Evolutionary conservation across 805 yeast genomes (phyloP).

Genomic region (Saccharomyces paradoxus): DNA sequence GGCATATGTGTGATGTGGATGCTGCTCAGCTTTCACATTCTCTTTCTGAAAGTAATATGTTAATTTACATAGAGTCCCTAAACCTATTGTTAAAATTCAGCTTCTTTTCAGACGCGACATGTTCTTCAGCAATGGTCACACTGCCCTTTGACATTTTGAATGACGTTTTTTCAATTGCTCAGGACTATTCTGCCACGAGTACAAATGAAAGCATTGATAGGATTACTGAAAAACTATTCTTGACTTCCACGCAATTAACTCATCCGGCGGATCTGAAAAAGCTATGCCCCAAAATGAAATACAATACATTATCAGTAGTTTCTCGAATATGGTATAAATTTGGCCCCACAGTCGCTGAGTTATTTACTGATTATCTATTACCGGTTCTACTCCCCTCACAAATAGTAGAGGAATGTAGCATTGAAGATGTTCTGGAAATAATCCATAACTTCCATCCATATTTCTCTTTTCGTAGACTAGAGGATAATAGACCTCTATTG

Average conservation of each 20-base stretch:
- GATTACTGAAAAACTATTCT: not conserved
- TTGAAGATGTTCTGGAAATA: not conserved
- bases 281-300: not conserved
- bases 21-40: not conserved
- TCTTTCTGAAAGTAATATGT: not conserved
- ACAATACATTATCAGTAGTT: not conserved
- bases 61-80: not conserved
- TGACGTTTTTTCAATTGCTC: not conserved
- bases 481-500: not conserved
- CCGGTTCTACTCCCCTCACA: not conserved
- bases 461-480: not conserved
- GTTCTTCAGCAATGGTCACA: not conserved
- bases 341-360: not conserved
- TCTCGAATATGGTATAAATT: conserved; percentile 16
- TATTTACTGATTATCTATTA: not conserved
- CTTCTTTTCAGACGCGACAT: not conserved
- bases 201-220: not conserved
- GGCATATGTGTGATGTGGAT: not conserved
- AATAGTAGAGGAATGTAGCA: not conserved
- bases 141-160: not conserved
- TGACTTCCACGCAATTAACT: not conserved
- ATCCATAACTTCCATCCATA: not conserved
- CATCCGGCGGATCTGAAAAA: not conserved
- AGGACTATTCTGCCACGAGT: not conserved
- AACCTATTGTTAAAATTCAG: not conserved